Percentiles rank a stretch among this genome's conserved stretches.
phyloP scores from a whole-genome alignment of 2,329 filamentous ascomycete genomes.

The Fusarium sp. region DNA sequence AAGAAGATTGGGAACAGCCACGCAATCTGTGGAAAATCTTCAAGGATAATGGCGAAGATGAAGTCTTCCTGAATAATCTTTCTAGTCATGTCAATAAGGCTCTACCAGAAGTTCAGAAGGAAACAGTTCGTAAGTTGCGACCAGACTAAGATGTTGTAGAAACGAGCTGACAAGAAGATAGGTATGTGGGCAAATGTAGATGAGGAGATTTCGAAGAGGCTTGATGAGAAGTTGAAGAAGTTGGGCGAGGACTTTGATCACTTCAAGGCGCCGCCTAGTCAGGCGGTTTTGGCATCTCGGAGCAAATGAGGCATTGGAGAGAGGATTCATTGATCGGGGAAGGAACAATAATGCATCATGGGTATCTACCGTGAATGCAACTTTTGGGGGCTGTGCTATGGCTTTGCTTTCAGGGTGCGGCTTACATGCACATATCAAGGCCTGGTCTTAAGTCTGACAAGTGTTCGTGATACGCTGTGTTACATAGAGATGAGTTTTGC shows the following conservation, averaged over 20 bases:
- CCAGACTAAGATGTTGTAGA: fast-evolving
- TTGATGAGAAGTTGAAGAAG: not conserved
- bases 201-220: not conserved
- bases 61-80: not conserved
- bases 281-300: not conserved
- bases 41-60: not conserved
- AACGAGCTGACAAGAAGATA: not conserved
- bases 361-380: too few species aligned
- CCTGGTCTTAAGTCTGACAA: not conserved
- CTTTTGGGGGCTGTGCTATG: not conserved
- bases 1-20: slow-evolving; percentile 10
- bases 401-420: fast-evolving
- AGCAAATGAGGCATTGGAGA: too few species aligned
- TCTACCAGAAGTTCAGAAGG: not conserved
- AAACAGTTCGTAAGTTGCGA: not conserved
- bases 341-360: too few species aligned
- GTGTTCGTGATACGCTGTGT: not conserved
- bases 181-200: not conserved
- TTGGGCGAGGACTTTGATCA: not conserved
- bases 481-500: too few species aligned
- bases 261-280: not conserved
- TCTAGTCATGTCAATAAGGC: slow-evolving; percentile 3
- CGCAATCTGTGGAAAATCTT: not conserved
- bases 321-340: fast-evolving
- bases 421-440: too few species aligned